Evolutionary conservation across 345 rosid genomes (phyloP).

Genomic region (Theobroma cacao): DNA sequence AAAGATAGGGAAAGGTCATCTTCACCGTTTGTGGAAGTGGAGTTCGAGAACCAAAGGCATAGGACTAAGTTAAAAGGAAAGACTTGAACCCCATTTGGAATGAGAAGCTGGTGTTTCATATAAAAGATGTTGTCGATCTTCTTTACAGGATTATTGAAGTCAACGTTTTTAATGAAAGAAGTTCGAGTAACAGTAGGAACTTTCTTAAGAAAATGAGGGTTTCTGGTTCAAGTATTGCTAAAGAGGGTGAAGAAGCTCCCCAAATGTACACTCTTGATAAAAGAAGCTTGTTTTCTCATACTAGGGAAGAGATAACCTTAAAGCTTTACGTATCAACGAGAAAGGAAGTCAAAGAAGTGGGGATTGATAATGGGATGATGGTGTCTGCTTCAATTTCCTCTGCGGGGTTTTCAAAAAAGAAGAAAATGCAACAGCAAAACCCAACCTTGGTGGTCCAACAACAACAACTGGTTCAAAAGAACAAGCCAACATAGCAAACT

Average conservation of each 20-base stretch:
- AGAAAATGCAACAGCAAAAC: conserved; percentile 48
- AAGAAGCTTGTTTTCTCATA: conserved; percentile 65
- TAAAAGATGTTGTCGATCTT: conserved; percentile 46
- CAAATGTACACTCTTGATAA: conserved; percentile 64
- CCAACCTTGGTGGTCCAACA: conserved; percentile 34
- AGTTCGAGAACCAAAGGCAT: conserved; percentile 58
- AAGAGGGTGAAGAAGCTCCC: conserved; percentile 44
- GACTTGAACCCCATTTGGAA: conserved; percentile 81
- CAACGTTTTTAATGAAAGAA: conserved; percentile 57
- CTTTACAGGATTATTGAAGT: conserved; percentile 54
- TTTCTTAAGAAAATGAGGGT: conserved; percentile 68
- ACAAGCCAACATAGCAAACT: conserved; percentile 33
- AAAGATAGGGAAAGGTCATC: conserved; percentile 82
- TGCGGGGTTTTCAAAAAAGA: conserved; percentile 39
- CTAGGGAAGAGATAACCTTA: conserved; percentile 61
- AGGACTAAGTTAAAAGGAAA: conserved; percentile 51
- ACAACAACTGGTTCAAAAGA: conserved; percentile 32
- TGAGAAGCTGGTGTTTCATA: conserved; percentile 61
- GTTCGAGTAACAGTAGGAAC: conserved; percentile 50
- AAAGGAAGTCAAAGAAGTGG: conserved; percentile 27
- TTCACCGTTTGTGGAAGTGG: conserved; percentile 68
- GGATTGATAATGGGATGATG: conserved; percentile 25
- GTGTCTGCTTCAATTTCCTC: conserved; percentile 13
- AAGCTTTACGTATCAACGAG: conserved; percentile 45
- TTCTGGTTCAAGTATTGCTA: conserved; percentile 41